These are phyloP conservation scores for Schizothecium vesticola DNA, from an alignment of 495 filamentous ascomycete genomes.

Conservation along the genomic window DNA sequence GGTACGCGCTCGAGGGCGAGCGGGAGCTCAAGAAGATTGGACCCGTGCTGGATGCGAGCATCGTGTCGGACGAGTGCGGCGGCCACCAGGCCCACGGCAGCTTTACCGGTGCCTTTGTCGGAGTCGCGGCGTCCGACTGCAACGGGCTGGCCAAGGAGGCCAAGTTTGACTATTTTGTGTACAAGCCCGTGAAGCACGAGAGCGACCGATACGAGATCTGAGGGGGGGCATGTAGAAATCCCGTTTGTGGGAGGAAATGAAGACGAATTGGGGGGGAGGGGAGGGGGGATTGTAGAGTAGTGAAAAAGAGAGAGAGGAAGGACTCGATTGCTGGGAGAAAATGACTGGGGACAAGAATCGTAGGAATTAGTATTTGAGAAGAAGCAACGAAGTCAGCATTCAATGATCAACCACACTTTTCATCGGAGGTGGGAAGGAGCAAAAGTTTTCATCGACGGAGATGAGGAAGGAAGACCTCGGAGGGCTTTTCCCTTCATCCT, in stretches of 20 bases:
- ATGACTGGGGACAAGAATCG: too few species aligned
- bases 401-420: not conserved
- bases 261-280: too few species aligned
- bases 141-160: conserved; percentile 45
- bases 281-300: too few species aligned
- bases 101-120: conserved; percentile 54
- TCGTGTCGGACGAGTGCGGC: conserved; percentile 52
- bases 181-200: conserved; percentile 42
- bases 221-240: not conserved
- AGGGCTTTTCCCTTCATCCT: not conserved
- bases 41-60: conserved; percentile 47
- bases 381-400: not conserved
- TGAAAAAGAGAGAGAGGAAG: too few species aligned
- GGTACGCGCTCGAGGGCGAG: conserved; percentile 37
- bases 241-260: not conserved
- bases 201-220: conserved; percentile 45
- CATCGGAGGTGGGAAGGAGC: too few species aligned
- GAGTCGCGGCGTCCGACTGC: conserved; percentile 49
- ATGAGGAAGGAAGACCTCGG: not conserved
- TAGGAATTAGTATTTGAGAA: not conserved
- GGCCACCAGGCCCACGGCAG: conserved; percentile 52
- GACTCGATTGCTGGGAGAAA: too few species aligned
- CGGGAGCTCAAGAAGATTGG: conserved; percentile 45
- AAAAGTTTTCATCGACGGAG: not conserved
- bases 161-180: conserved; percentile 47